Evolutionary conservation across 805 yeast species (phyloP).

Genomic region (Schwanniomyces yamadae): DNA sequence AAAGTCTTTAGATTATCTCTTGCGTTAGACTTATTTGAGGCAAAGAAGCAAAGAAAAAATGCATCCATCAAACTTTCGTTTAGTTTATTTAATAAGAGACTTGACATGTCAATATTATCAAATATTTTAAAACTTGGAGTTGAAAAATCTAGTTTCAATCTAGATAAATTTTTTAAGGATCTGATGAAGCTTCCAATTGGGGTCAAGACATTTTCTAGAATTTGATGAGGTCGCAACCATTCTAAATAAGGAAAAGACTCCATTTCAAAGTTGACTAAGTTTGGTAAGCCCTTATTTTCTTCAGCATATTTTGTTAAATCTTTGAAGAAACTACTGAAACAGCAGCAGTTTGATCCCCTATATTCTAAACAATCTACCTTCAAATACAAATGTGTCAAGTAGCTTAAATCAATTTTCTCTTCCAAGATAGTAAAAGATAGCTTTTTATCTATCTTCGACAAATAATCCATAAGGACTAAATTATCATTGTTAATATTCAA

Average conservation of each 20-base stretch:
- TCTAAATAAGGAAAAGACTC: slow-evolving; percentile 32
- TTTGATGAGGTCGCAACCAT: slow-evolving; percentile 36
- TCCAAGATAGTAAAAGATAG: slow-evolving; percentile 19
- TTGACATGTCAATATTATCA: slow-evolving; percentile 28
- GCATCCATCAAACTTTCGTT: slow-evolving; percentile 36
- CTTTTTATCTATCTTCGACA: slow-evolving; percentile 17
- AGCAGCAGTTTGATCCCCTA: slow-evolving; percentile 20
- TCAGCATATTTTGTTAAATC: slow-evolving; percentile 22
- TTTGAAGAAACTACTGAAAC: slow-evolving; percentile 27
- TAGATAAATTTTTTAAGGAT: slow-evolving; percentile 20
- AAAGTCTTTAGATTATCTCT: slow-evolving; percentile 20
- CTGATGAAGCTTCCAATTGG: slow-evolving; percentile 32
- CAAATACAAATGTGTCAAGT: slow-evolving; percentile 22
- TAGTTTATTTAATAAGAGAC: slow-evolving; percentile 26
- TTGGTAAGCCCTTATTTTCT: slow-evolving; percentile 28
- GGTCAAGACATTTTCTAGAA: slow-evolving; percentile 26
- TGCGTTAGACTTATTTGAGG: slow-evolving; percentile 7
- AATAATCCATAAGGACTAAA: slow-evolving; percentile 8
- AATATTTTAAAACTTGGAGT: slow-evolving; percentile 39
- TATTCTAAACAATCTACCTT: slow-evolving; percentile 33
- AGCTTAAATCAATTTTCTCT: slow-evolving; percentile 23
- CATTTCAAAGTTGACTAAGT: slow-evolving; percentile 26
- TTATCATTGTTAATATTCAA: slow-evolving; percentile 3
- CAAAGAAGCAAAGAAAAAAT: slow-evolving; percentile 28
- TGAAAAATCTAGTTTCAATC: slow-evolving; percentile 30